Conservation (phyloP, 2,329 filamentous ascomycete genomes). For the Pestalotiopsis sp. region DNA sequence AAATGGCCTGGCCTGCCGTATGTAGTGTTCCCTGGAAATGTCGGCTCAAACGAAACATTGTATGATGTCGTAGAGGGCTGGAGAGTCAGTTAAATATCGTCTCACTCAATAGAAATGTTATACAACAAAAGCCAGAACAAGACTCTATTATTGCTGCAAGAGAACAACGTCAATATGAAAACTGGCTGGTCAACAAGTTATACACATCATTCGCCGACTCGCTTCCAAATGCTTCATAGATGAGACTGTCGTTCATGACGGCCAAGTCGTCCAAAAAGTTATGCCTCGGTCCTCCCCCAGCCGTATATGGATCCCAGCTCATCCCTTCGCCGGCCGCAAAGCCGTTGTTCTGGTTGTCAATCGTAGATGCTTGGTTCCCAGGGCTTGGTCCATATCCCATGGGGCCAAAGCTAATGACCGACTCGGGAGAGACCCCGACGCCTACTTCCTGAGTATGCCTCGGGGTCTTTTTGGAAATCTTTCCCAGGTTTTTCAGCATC, state of each 20-base stretch:
- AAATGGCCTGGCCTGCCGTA: slow-evolving; percentile 56
- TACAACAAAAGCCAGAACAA: not conserved
- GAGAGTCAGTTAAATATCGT: not conserved
- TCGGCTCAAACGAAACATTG: slow-evolving; percentile 51
- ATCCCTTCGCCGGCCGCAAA: not conserved
- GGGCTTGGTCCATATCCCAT: slow-evolving; percentile 15
- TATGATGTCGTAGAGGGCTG: slow-evolving; percentile 17
- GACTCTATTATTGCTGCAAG: not conserved
- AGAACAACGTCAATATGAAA: slow-evolving; percentile 37
- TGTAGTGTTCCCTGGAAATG: slow-evolving; percentile 62
- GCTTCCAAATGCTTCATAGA: slow-evolving; percentile 32
- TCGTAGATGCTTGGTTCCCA: not conserved
- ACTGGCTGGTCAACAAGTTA: slow-evolving; percentile 20
- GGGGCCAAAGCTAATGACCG: slow-evolving; percentile 13
- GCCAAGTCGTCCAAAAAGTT: slow-evolving; percentile 20
- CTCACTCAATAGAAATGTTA: not conserved
- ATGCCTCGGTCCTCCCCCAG: slow-evolving; percentile 4
- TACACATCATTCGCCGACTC: slow-evolving; percentile 27
- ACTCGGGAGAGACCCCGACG: slow-evolving; percentile 8
- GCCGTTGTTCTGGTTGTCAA: not conserved
- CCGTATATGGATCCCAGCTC: slow-evolving; percentile 11
- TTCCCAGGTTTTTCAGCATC: slow-evolving; percentile 29
- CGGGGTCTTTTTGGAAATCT: not conserved
- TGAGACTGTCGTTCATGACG: slow-evolving; percentile 27
- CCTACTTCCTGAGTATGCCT: not conserved